Conservation (phyloP, 306 rosid species). For the Rubus parviflorus region DNA sequence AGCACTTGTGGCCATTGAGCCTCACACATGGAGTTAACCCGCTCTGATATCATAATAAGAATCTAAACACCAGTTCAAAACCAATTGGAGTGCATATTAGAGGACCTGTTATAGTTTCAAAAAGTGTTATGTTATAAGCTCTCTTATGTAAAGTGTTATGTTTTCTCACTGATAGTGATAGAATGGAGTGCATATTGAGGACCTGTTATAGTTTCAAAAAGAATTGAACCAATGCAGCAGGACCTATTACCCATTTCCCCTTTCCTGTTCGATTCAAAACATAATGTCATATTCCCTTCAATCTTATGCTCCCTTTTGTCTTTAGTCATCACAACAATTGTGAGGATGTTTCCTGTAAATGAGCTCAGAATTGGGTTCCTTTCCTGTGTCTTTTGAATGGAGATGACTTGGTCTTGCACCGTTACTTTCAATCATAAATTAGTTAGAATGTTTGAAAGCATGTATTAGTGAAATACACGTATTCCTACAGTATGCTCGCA, state of each 20-base stretch:
- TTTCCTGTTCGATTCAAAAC: not conserved
- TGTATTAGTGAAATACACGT: not conserved
- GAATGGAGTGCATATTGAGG: not conserved
- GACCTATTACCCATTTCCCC: not conserved
- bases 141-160: not conserved
- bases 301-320: not conserved
- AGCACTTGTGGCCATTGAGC: not conserved
- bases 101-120: too few relatives aligned
- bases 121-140: not conserved
- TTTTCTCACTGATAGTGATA: not conserved
- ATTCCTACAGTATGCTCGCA: not conserved
- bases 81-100: too few relatives aligned
- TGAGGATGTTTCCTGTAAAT: not conserved
- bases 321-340: not conserved
- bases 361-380: not conserved
- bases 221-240: not conserved
- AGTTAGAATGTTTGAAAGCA: not conserved
- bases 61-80: not conserved
- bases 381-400: not conserved
- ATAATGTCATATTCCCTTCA: not conserved
- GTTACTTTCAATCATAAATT: not conserved
- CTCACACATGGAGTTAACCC: not conserved
- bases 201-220: not conserved
- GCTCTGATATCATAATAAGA: not conserved
- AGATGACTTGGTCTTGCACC: not conserved